Evolutionary conservation across 2,329 filamentous ascomycete genomes (phyloP), one percentile per base, ranked within the genome.

Genomic region (Claviceps lovelessii): DNA sequence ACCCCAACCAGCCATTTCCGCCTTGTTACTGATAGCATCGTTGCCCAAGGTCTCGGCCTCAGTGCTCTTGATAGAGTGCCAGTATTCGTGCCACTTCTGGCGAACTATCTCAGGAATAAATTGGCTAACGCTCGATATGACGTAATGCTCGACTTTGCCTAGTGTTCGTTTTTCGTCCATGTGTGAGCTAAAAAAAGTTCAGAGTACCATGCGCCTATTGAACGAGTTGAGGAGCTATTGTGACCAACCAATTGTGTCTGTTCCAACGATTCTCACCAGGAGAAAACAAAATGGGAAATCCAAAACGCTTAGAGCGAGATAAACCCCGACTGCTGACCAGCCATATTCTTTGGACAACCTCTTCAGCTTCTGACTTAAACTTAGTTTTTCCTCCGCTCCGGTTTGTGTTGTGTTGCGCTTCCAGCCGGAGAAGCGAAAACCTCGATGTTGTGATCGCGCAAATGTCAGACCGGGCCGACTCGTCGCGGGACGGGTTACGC

Each of bases 211-310:
- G 8, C 28, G 15, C 37, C 10, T 35, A 2, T 2, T 17, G 50
- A 42, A 47, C 13, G 37, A 50, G 19, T 9, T n/a, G 5, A 41
- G 49, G 23, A 39, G 19, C 19, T 37, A 11, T 17, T 28, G 8
- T 9, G 49, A 58, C 73, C 73, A 70, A 77, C 89, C 90, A 63
- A 98, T 93, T 54, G 80, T 80, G 31, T 98, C 93, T 0, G 88
- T 87, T 17, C 93, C 93, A 2, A 95, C 78, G 53, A 83, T 73
- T 55, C 85, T 80, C 49, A 98, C 93, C 10, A 93, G 81, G 54
- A 95, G 71, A 72, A 95, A 98, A 72, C 91, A 97, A 67, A 97
- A 88, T 0, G 93, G 93, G 60, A 97, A 95, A 71, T 98, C 93
- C 52, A 95, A 72, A 42, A 87, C 85, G 46, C 87, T 90, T 54